phyloP scores from a whole-genome alignment of 1,139 yeast species.

The Taphrina populina region DNA sequence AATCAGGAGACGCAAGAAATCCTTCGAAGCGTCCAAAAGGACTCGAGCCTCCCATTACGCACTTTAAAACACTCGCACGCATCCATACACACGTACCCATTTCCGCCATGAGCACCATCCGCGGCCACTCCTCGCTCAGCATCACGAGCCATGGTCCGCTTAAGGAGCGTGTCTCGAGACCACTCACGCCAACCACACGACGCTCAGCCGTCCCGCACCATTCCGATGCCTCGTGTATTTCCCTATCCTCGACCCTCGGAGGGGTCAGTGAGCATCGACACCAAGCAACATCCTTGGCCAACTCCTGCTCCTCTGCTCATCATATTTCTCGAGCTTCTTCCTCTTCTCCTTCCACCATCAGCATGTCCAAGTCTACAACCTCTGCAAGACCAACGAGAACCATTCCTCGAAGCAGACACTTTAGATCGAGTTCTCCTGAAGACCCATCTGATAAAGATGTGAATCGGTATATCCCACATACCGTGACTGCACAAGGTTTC shows the following conservation, averaged over 20 bases:
- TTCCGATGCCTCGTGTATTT: constrained; percentile 3
- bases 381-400: background rate
- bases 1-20: too few species aligned
- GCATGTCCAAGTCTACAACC: background rate
- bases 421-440: constrained; percentile 4
- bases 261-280: background rate
- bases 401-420: constrained; percentile 11
- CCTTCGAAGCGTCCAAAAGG: too few species aligned
- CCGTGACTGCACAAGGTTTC: constrained; percentile 19
- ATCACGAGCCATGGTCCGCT: too few species aligned
- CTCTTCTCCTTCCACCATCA: background rate
- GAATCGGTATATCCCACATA: constrained; percentile 13
- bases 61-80: too few species aligned
- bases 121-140: too few species aligned
- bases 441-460: background rate
- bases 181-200: too few species aligned
- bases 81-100: too few species aligned
- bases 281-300: background rate
- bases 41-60: too few species aligned
- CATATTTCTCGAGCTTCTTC: background rate
- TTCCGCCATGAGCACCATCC: too few species aligned
- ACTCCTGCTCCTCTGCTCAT: background rate
- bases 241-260: background rate
- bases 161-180: too few species aligned
- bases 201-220: background rate